Evolutionary conservation across 768 basidiomycete species (phyloP).

Genomic region (Agrocybe chaxingu): DNA sequence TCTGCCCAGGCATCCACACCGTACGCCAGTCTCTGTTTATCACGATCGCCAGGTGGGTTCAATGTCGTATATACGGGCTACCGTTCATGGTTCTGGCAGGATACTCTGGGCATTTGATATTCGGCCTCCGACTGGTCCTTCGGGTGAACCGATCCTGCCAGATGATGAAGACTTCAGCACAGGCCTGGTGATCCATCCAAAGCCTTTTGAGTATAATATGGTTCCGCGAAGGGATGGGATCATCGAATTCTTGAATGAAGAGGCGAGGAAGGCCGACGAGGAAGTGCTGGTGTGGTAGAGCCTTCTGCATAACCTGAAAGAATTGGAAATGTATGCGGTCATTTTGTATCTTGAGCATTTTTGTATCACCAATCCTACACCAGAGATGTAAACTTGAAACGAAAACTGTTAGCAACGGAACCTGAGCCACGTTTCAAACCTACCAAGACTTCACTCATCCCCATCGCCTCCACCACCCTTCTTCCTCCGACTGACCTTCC

Average conservation of each 20-base stretch:
- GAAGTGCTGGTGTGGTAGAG: constrained; percentile 4
- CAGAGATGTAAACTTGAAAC: no score
- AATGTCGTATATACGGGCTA: neutral
- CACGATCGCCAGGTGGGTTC: constrained; percentile 17
- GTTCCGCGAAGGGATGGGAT: constrained; percentile 3
- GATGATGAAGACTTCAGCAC: constrained; percentile 15
- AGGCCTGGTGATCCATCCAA: constrained; percentile 18
- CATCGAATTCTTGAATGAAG: constrained; percentile 7
- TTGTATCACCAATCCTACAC: no score
- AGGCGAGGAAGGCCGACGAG: constrained; percentile 5
- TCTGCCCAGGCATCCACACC: constrained; percentile 26
- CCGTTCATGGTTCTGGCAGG: constrained; percentile 3
- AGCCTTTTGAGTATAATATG: constrained; percentile 15
- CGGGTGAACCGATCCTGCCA: constrained; percentile 15
- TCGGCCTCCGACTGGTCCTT: constrained; percentile 6
- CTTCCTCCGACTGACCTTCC: constrained; percentile 57
- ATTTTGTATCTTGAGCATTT: no score
- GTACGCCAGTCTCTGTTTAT: constrained; percentile 23
- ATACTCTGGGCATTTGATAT: constrained; percentile 23
- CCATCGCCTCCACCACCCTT: constrained; percentile 38
- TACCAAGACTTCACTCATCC: constrained; percentile 1
- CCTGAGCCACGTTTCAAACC: no score
- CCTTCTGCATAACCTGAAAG: no score
- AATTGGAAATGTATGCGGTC: no score
- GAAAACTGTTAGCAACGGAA: no score